Evolutionary conservation across 192 early-diverging fungal genomes (phyloP), one percentile per base, ranked within the genome.

Genomic region (Podochytrium sp.): DNA sequence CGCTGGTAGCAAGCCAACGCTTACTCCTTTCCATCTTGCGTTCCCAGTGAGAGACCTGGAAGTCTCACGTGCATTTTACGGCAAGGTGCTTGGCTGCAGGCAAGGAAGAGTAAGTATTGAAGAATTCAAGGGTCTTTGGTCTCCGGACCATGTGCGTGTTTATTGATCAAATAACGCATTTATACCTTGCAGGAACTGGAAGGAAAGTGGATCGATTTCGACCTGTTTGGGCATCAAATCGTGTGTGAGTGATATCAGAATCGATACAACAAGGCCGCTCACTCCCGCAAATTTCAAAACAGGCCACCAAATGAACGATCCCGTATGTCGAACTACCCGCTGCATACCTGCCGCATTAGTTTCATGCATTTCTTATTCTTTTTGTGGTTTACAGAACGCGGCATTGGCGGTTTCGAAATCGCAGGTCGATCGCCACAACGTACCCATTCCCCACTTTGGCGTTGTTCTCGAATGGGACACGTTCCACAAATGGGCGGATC

Each of bases 361-460:
- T 7, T 20, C 7, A 47, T 47, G 43, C 43, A 25, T 57, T 10
- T 55, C 52, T 5, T 47, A 66, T n/a, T n/a, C 6, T n/a, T 27
- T 57, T 29, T 57, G 12, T 25, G 10, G 6, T 57, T 57, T 16
- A 40, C 18, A 69, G 66, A 38, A 23, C 23, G 66, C 52, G 18
- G 29, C 51, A 16, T 18, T 30, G 6, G 51, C 55, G 32, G 66
- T 39, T 16, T 69, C 66, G 12, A 20, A 30, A 20, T 55, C 47
- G 7, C 66, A 69, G 55, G 66, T 69, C 10, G 66, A 69, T 37
- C 23, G 59, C 1, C 79, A 80, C 58, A 66, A 76, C 18, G 79
- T 80, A 6, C 79, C 79, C 12, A 74, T 80, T 42, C 79, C 79
- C 1, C 79, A 80, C 47, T 80, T 80, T 53, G 79, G 79, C 35